Evolutionary conservation across 805 yeast species (phyloP).

Genomic region (Zygosaccharomyces siamensis): DNA sequence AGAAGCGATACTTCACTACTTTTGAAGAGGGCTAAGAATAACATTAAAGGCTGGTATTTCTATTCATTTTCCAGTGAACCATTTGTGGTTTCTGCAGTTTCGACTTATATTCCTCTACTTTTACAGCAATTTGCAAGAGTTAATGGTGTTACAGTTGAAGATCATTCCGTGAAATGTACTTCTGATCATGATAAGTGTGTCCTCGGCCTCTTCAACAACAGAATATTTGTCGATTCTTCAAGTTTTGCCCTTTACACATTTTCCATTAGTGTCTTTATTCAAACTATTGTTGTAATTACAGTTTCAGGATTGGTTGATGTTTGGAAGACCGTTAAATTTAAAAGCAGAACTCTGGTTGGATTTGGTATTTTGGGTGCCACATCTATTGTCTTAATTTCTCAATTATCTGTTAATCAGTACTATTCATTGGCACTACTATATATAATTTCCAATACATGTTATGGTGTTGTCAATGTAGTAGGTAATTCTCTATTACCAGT

Average conservation of each 20-base stretch:
- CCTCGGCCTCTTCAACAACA: constrained; percentile 37
- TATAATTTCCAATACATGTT: constrained; percentile 59
- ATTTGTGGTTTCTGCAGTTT: constrained; percentile 70
- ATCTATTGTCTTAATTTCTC: constrained; percentile 45
- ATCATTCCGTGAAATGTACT: constrained; percentile 54
- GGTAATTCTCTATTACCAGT: constrained; percentile 71
- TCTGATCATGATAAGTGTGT: constrained; percentile 42
- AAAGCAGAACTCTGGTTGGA: constrained; percentile 49
- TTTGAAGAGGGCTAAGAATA: constrained; percentile 31
- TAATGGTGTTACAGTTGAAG: constrained; percentile 60
- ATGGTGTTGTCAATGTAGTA: constrained; percentile 75
- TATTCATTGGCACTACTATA: constrained; percentile 45
- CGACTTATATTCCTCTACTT: constrained; percentile 70
- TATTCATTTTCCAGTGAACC: constrained; percentile 78
- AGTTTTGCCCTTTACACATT: constrained; percentile 71
- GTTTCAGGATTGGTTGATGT: constrained; percentile 72
- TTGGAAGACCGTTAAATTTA: constrained; percentile 39
- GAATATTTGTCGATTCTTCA: constrained; percentile 60
- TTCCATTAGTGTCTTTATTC: constrained; percentile 65
- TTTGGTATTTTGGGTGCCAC: constrained; percentile 60
- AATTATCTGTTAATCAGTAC: constrained; percentile 27
- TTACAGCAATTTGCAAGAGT: constrained; percentile 68
- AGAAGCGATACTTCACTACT: constrained; percentile 1
- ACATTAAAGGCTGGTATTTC: constrained; percentile 61
- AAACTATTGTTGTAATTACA: constrained; percentile 63